phyloP scores from a whole-genome alignment of 2,329 filamentous ascomycete genomes.

The Leptographium wingfieldii region DNA sequence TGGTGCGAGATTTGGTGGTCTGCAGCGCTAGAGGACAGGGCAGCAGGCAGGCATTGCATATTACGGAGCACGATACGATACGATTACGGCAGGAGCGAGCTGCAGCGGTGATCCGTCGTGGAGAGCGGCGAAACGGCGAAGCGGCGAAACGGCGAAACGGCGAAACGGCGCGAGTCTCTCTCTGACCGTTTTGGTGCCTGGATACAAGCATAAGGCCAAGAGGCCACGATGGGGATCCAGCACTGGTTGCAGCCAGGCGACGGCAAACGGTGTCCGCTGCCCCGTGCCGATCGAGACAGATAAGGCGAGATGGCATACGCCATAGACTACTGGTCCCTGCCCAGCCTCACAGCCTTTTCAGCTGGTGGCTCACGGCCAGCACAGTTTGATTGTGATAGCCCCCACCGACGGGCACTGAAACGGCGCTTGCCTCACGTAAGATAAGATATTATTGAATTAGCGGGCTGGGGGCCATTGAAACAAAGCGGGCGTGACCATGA shows the following conservation, averaged over 20 bases:
- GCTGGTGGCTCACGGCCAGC: too few relatives aligned
- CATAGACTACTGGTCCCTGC: too few relatives aligned
- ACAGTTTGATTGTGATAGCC: too few relatives aligned
- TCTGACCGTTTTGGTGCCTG: not conserved
- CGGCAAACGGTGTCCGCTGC: too few relatives aligned
- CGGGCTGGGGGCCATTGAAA: not conserved
- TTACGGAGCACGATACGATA: not conserved
- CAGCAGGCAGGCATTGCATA: not conserved
- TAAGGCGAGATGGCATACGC: too few relatives aligned
- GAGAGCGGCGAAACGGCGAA: not conserved
- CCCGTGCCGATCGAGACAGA: too few relatives aligned
- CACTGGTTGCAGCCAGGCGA: too few relatives aligned
- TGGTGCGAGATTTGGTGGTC: not conserved
- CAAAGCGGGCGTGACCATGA: conserved; percentile 1
- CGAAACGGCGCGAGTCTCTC: not conserved
- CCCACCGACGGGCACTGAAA: not conserved
- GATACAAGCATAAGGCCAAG: not conserved
- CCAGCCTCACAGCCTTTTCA: too few relatives aligned
- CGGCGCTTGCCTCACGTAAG: not conserved
- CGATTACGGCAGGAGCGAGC: not conserved
- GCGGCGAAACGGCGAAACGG: not conserved
- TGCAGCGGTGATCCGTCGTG: not conserved
- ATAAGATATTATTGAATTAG: not conserved
- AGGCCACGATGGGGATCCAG: too few relatives aligned
- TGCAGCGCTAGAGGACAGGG: not conserved